Conservation (phyloP, 495 filamentous ascomycete species). For the Delitschia confertaspora region DNA sequence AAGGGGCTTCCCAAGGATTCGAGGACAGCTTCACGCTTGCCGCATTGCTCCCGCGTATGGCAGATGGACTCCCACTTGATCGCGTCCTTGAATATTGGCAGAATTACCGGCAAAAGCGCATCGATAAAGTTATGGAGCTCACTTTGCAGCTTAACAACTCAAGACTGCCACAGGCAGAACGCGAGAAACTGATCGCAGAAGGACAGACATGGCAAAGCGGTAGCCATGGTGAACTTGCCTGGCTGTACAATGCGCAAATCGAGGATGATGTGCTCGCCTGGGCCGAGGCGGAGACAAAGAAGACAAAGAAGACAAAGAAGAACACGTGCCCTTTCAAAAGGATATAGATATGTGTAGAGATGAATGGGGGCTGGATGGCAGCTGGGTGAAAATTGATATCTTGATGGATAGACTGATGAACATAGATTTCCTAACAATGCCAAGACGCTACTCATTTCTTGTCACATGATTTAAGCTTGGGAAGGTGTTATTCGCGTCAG, state of each 20-base stretch:
- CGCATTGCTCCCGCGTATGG: background rate
- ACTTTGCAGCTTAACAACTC: conserved; percentile 30
- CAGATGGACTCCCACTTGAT: background rate
- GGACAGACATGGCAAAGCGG: background rate
- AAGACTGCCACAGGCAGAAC: conserved; percentile 32
- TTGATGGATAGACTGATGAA: too few species aligned
- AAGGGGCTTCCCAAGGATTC: conserved; percentile 38
- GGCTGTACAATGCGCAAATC: conserved; percentile 7
- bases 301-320: too few species aligned
- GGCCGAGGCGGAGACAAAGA: background rate
- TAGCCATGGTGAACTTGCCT: conserved; percentile 1
- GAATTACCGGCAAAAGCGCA: conserved; percentile 5
- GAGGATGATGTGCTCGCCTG: conserved; percentile 1
- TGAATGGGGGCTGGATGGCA: background rate
- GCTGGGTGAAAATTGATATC: too few species aligned
- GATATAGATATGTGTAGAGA: background rate
- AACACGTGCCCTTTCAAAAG: background rate
- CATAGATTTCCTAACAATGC: too few species aligned
- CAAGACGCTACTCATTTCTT: too few species aligned
- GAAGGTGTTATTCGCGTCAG: too few species aligned
- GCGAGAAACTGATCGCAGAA: conserved; percentile 2
- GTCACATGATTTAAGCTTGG: too few species aligned
- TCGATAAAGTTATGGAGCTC: conserved; percentile 6
- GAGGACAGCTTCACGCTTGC: conserved; percentile 35
- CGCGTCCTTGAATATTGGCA: conserved; percentile 3